These are phyloP conservation scores for Cynara cardunculus DNA, from an alignment of 129 eudicot genomes.

Conservation along the genomic window DNA sequence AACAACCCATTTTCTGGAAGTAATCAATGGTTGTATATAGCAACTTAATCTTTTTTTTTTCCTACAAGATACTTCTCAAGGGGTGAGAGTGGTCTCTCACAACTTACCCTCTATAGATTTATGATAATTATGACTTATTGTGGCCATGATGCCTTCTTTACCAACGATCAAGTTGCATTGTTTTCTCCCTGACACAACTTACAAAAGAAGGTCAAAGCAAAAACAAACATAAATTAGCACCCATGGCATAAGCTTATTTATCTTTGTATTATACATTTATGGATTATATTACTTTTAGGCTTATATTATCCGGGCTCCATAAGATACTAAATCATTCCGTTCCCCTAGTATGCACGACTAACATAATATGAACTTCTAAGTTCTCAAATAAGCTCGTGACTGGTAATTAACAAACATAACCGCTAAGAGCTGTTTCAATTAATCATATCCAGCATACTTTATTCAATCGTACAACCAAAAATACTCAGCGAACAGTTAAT, in stretches of 20 bases:
- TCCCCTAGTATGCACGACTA: slow-evolving; percentile 6
- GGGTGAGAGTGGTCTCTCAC: not conserved
- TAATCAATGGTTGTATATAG: not conserved
- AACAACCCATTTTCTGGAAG: not conserved
- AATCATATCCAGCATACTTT: too few species aligned
- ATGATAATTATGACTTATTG: not conserved
- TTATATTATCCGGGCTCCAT: not conserved
- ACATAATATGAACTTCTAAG: not conserved
- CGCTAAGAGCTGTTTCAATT: slow-evolving; percentile 2
- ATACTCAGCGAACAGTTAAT: not conserved
- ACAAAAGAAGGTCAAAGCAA: not conserved
- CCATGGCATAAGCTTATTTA: not conserved
- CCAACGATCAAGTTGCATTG: not conserved
- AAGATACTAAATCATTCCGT: slow-evolving; percentile 3
- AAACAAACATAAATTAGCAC: slow-evolving; percentile 1
- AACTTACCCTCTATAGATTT: not conserved
- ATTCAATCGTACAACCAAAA: not conserved
- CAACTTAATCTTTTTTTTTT: not conserved
- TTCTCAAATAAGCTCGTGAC: slow-evolving; percentile 3
- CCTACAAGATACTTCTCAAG: not conserved
- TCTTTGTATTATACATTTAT: not conserved
- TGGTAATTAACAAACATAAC: slow-evolving; percentile 3
- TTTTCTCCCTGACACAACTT: slow-evolving; percentile 11
- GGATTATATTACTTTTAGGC: slow-evolving; percentile 6
- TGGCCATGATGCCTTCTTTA: slow-evolving; percentile 3